These are phyloP conservation scores for Limonium bicolor DNA, from an alignment of 148 eudicot species.

Conservation along the genomic window DNA sequence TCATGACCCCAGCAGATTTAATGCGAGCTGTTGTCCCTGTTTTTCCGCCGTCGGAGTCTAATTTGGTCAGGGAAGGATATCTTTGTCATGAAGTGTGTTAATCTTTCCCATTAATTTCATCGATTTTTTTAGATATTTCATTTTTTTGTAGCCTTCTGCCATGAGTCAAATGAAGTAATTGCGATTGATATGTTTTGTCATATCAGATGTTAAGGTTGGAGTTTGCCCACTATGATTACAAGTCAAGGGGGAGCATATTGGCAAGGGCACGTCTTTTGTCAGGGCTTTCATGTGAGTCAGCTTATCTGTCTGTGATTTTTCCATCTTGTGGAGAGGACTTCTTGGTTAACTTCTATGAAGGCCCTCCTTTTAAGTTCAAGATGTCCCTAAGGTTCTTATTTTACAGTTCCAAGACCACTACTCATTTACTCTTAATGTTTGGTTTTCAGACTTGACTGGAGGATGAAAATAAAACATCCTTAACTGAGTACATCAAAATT, in stretches of 20 bases:
- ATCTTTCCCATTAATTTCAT: too few species aligned
- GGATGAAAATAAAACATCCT: too few species aligned
- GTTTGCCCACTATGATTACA: conserved; percentile 58
- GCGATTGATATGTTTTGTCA: too few species aligned
- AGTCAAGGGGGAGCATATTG: conserved; percentile 33
- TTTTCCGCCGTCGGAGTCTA: conserved; percentile 57
- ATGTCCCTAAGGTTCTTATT: conserved; percentile 58
- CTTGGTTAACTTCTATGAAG: conserved; percentile 88
- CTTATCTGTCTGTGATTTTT: too few species aligned
- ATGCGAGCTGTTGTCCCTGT: conserved; percentile 70
- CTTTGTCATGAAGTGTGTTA: too few species aligned
- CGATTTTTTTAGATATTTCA: too few species aligned
- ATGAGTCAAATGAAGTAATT: too few species aligned
- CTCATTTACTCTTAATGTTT: background rate
- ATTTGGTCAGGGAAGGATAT: conserved; percentile 42
- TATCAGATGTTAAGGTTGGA: conserved; percentile 47
- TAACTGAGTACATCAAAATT: too few species aligned
- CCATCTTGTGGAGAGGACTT: conserved; percentile 94
- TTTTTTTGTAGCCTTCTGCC: too few species aligned
- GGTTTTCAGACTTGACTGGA: too few species aligned
- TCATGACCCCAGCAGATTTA: conserved; percentile 60
- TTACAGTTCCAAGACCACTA: background rate
- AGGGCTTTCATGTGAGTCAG: too few species aligned
- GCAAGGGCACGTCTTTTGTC: conserved; percentile 35
- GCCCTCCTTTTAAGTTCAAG: conserved; percentile 98